These are phyloP conservation scores for Cladorrhinum sp. DNA, from an alignment of 2,329 filamentous ascomycete species.

Conservation along the genomic window DNA sequence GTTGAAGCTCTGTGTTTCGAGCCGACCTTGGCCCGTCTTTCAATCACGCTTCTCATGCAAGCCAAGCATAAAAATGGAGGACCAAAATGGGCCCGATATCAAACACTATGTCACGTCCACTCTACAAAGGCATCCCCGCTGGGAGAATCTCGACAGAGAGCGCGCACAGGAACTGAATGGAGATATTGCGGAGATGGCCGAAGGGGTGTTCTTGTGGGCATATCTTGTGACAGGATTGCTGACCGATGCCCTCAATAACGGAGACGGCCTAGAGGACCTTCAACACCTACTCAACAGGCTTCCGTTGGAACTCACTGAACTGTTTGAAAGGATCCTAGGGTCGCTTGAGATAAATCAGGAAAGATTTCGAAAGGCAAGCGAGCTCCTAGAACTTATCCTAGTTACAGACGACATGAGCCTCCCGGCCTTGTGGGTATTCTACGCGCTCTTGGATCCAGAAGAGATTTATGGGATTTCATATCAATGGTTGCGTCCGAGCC, in stretches of 20 bases:
- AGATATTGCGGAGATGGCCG: not conserved
- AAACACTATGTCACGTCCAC: not conserved
- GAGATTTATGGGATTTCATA: not conserved
- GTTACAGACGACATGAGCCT: not conserved
- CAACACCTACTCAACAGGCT: not conserved
- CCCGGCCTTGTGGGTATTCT: not conserved
- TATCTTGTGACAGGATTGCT: not conserved
- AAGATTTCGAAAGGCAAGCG: not conserved
- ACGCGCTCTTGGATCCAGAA: not conserved
- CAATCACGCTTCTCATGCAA: not conserved
- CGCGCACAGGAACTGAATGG: not conserved
- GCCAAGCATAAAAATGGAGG: not conserved
- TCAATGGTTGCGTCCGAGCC: not conserved
- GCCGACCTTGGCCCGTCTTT: too few species aligned
- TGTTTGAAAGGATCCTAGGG: not conserved
- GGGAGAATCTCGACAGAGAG: not conserved
- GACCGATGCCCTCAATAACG: not conserved
- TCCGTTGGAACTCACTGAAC: not conserved
- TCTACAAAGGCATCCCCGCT: not conserved
- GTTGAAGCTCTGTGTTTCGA: not conserved
- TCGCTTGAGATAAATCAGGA: not conserved
- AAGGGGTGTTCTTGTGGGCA: constrained; percentile 3
- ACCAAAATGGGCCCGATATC: not conserved
- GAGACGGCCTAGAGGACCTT: not conserved
- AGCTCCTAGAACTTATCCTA: not conserved